phyloP scores from a whole-genome alignment of 2,329 filamentous ascomycete genomes.

The Akanthomyces lecanii region DNA sequence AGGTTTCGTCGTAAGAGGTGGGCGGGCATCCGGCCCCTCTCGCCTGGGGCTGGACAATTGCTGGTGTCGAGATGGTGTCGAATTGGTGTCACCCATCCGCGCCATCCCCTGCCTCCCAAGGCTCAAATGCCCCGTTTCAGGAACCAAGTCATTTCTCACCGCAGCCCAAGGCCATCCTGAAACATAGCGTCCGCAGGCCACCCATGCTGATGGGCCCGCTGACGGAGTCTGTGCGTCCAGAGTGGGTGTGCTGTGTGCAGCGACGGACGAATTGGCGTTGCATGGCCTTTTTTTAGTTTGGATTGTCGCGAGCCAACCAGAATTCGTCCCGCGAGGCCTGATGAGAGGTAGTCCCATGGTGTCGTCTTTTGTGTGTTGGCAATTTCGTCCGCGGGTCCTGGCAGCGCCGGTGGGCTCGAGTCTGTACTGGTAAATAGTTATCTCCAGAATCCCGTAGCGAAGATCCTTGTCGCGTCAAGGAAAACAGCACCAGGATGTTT shows the following conservation, averaged over 20 bases:
- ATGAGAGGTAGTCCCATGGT: neutral
- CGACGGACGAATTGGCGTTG: conserved; percentile 7
- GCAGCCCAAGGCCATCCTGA: conserved; percentile 26
- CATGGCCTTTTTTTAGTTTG: conserved; percentile 7
- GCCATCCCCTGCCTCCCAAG: conserved; percentile 18
- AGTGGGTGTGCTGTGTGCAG: conserved; percentile 6
- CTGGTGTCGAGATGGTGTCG: conserved; percentile 18
- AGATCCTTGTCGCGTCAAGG: neutral
- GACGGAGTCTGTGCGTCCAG: conserved; percentile 16
- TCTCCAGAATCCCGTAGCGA: neutral
- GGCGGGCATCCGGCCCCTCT: conserved; percentile 15
- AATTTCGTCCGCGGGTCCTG: conserved; percentile 5
- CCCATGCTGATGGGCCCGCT: conserved; percentile 18
- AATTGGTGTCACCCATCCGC: conserved; percentile 17
- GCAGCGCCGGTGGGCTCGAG: neutral
- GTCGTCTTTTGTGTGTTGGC: conserved; percentile 5
- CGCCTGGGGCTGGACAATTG: conserved; percentile 11
- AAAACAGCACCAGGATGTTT: neutral
- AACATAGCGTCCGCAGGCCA: conserved; percentile 22
- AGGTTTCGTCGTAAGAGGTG: conserved; percentile 17
- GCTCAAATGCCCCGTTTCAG: conserved; percentile 25
- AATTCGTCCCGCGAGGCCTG: neutral
- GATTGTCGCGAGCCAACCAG: conserved; percentile 9
- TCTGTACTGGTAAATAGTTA: neutral
- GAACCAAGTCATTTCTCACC: conserved; percentile 28